Conservation (phyloP, 31 red algal species). For the Asparagopsis taxiformis region DNA sequence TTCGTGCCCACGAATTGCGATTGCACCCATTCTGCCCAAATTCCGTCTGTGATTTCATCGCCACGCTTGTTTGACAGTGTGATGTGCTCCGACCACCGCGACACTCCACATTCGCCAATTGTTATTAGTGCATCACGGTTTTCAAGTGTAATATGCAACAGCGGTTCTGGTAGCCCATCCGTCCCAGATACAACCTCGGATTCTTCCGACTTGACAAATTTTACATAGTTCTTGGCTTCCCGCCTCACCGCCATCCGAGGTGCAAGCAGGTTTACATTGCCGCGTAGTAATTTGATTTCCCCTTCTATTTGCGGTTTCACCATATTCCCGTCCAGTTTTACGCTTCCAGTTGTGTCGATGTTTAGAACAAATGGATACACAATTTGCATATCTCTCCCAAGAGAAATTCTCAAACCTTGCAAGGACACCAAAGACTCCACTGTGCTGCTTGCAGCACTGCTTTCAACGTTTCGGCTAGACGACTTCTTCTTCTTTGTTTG, state of each 20-base stretch:
- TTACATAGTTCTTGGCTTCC: conserved; percentile 28
- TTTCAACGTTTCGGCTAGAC: not conserved
- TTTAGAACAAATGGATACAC: conserved; percentile 55
- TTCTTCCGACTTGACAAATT: conserved; percentile 3
- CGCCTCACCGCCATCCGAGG: conserved; percentile 26
- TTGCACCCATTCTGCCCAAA: too few relatives aligned
- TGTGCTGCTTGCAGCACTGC: not conserved
- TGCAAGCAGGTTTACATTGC: conserved; percentile 39
- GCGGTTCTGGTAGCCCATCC: not conserved
- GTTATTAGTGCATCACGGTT: conserved; percentile 21
- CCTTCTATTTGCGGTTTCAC: conserved; percentile 12
- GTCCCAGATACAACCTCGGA: not conserved
- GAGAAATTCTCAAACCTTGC: conserved; percentile 4
- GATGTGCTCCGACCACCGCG: conserved; percentile 27
- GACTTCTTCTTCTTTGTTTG: not conserved
- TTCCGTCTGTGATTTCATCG: not conserved
- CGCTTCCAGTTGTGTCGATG: conserved; percentile 27
- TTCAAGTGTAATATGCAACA: conserved; percentile 34
- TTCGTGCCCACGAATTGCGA: too few relatives aligned
- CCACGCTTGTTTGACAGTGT: conserved; percentile 33
- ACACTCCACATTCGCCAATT: conserved; percentile 25
- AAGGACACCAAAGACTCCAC: not conserved
- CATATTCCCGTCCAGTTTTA: conserved; percentile 23
- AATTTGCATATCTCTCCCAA: conserved; percentile 49
- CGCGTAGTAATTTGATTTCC: conserved; percentile 17